Evolutionary conservation across 73 alveolate genomes (phyloP).

Genomic region (Tetrahymena malaccensis): DNA sequence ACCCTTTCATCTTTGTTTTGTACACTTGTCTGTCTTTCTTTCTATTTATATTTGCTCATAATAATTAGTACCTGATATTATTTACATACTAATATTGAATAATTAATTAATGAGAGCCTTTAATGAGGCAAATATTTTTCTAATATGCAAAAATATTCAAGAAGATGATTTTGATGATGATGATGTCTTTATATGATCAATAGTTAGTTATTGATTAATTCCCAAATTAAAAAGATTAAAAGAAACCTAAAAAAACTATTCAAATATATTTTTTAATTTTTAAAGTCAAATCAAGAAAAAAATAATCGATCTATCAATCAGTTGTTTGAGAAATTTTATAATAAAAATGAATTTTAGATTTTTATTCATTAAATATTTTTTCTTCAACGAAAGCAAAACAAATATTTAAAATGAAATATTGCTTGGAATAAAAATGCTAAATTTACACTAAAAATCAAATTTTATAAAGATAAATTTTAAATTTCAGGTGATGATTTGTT

Average conservation of each 20-base stretch:
- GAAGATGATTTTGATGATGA: background rate
- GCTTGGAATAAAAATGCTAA: too few species aligned
- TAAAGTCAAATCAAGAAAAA: background rate
- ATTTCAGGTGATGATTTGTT: background rate
- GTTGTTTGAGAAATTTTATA: background rate
- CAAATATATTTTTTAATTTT: background rate
- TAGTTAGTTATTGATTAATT: too few species aligned
- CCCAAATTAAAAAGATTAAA: background rate
- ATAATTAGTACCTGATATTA: background rate
- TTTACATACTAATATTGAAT: too few species aligned
- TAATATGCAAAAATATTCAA: background rate
- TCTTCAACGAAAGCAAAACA: background rate
- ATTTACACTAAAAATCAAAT: too few species aligned
- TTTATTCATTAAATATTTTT: background rate
- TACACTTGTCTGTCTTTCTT: background rate
- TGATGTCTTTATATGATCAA: too few species aligned
- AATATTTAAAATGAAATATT: too few species aligned
- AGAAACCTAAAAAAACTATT: background rate
- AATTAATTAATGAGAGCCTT: too few species aligned
- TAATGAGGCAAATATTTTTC: background rate
- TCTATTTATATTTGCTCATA: background rate
- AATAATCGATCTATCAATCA: too few species aligned
- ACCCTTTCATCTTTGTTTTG: background rate
- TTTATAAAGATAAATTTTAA: background rate
- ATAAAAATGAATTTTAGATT: background rate